Evolutionary conservation across 2,329 filamentous ascomycete species (phyloP).

Genomic region (Hymenoscyphus scutula): DNA sequence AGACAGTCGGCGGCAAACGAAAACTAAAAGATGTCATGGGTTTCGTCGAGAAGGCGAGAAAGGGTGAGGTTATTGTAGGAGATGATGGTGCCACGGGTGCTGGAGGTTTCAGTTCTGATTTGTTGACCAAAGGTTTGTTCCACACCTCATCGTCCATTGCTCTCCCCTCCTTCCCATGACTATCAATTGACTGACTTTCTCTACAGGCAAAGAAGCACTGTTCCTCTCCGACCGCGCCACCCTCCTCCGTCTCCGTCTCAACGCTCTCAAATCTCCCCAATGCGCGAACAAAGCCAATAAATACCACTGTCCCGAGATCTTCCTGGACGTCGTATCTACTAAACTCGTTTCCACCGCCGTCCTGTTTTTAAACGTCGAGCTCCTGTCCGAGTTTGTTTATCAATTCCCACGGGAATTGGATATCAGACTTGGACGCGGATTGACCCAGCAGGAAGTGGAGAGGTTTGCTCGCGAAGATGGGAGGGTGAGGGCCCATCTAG

Average conservation of each 20-base stretch:
- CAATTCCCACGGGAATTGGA: constrained; percentile 94
- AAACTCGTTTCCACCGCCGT: constrained; percentile 95
- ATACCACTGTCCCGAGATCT: constrained; percentile 95
- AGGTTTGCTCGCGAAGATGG: constrained; percentile 90
- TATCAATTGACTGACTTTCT: too few species aligned
- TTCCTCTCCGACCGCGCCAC: constrained; percentile 91
- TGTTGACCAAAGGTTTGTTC: constrained; percentile 74
- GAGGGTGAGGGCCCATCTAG: constrained; percentile 82
- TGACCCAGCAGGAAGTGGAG: constrained; percentile 78
- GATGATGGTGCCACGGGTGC: constrained; percentile 81
- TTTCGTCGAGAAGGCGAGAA: constrained; percentile 88
- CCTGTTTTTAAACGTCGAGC: constrained; percentile 94
- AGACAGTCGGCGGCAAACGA: constrained; percentile 72
- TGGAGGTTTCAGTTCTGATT: constrained; percentile 85
- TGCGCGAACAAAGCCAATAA: constrained; percentile 83
- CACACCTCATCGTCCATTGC: too few species aligned
- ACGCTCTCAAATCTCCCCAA: constrained; percentile 87
- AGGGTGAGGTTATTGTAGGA: constrained; percentile 80
- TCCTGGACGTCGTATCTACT: constrained; percentile 93
- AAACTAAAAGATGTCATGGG: constrained; percentile 86
- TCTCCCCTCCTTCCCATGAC: too few species aligned
- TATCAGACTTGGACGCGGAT: constrained; percentile 74
- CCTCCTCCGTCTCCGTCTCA: constrained; percentile 84
- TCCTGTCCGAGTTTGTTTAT: constrained; percentile 96
- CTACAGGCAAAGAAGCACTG: constrained; percentile 78